phyloP scores from a whole-genome alignment of 2,329 filamentous ascomycete genomes.

The Fusarium fracticaudum region DNA sequence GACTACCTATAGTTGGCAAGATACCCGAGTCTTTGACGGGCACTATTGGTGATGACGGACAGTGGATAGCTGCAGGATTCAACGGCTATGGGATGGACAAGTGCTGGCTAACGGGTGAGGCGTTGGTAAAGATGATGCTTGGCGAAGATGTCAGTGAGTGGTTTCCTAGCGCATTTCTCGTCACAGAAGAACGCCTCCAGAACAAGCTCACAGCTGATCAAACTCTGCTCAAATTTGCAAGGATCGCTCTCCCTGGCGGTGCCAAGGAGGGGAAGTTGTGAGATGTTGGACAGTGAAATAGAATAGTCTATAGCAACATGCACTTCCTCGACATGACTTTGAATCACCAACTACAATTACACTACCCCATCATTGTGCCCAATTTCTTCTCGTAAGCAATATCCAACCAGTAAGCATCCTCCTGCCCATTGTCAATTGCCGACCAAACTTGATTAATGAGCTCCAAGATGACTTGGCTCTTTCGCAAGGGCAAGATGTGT shows the following conservation, averaged over 20 bases:
- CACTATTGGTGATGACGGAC: constrained; percentile 23
- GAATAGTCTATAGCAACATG: neutral
- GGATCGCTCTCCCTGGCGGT: neutral
- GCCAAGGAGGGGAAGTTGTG: neutral
- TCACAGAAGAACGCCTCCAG: constrained; percentile 13
- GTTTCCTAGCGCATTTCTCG: constrained; percentile 23
- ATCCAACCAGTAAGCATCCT: constrained; percentile 4
- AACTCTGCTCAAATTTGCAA: neutral
- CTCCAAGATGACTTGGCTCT: neutral
- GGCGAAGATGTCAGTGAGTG: constrained; percentile 31
- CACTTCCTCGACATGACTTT: accelerated
- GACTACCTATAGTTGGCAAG: constrained; percentile 57
- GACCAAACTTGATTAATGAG: constrained; percentile 6
- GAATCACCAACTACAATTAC: neutral
- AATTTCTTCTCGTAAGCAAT: constrained; percentile 6
- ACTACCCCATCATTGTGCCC: constrained; percentile 1
- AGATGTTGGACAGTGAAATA: accelerated
- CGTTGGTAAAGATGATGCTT: constrained; percentile 43
- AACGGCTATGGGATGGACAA: constrained; percentile 61
- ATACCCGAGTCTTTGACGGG: constrained; percentile 46
- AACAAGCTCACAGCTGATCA: neutral
- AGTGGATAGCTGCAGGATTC: constrained; percentile 61
- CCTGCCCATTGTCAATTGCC: neutral
- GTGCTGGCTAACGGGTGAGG: constrained; percentile 59
- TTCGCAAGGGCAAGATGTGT: neutral